Evolutionary conservation across 345 rosid species (phyloP), one percentile per base, ranked within the genome.

Genomic region (Aquilaria yunnanensis): DNA sequence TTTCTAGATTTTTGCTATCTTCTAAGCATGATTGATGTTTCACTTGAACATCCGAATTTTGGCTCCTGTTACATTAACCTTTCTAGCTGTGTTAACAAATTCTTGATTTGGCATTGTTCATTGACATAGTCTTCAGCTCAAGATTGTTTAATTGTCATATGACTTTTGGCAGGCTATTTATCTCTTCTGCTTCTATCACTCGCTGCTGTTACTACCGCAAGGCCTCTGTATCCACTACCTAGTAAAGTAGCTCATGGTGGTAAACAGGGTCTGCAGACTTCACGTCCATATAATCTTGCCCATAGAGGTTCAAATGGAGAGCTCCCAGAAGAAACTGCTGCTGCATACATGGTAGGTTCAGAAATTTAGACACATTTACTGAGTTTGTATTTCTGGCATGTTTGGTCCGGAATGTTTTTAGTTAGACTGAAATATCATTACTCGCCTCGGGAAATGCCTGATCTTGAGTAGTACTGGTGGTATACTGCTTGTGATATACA

Each of bases 231-330:
- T 74, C 83, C 80, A 47, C 88, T 90, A 23, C 92, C 97, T 13
- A 90, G 92, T 69, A 84, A 81, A 68, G 14, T 50, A 46, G 47
- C 43, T 37, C 54, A 67, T 69, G 77, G 68, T 16, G 23, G 32
- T 14, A 88, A 68, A 72, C 85, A 75, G 59, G 81, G 82, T 29
- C 67, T 90, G 54, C 97, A 90, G 77, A 85, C 97, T 71, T 82
- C 77, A 41, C 90, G 93, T 37, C 84, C 97, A 0, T 90, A 74
- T 63, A 90, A 90, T 60, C 65, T 90, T 67, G 96, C 93, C 10
- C 97, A 90, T 75, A 78, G 97, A 68, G 97, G 97, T 74, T 83
- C 93, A 16, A 87, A 88, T 63, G 96, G 97, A 57, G 96, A 88
- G 73, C 16, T 90, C 45, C 96, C 97, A 51, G 96, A 90, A 83